These are phyloP conservation scores for Eimeria tenella DNA, from an alignment of 169 alveolate genomes.

Conservation along the genomic window DNA sequence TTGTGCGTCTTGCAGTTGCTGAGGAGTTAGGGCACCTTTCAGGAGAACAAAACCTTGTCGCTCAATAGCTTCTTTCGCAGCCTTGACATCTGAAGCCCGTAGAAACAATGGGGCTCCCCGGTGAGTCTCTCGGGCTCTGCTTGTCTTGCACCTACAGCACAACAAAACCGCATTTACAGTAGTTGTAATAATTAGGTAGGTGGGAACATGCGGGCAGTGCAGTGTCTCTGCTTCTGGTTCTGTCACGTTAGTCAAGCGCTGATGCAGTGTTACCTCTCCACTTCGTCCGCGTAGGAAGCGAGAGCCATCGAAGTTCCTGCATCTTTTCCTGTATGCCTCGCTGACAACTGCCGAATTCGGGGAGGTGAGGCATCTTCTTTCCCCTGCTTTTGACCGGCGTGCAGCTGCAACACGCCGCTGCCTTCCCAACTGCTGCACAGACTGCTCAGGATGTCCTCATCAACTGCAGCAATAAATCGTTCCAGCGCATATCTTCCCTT, in stretches of 20 bases:
- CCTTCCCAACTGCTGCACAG: conserved; percentile 55
- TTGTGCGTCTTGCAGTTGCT: conserved; percentile 59
- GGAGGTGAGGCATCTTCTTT: conserved; percentile 24
- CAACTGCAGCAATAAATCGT: conserved; percentile 37
- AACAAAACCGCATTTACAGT: neutral
- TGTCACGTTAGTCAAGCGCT: neutral
- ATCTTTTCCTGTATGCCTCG: conserved; percentile 48
- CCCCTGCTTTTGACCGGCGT: conserved; percentile 3
- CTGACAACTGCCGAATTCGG: conserved; percentile 18
- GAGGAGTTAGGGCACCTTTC: conserved; percentile 27
- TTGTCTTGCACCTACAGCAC: conserved; percentile 48
- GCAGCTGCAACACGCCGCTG: conserved; percentile 57
- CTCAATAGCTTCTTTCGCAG: conserved; percentile 2
- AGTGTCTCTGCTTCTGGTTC: neutral
- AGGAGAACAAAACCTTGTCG: conserved; percentile 33
- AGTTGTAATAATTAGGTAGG: too few relatives aligned
- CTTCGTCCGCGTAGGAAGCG: conserved; percentile 72
- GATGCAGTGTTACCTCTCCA: conserved; percentile 12
- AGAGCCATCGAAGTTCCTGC: conserved; percentile 74
- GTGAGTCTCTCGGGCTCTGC: neutral
- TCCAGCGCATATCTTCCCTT: neutral
- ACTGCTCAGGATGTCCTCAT: neutral
- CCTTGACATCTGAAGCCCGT: conserved; percentile 57
- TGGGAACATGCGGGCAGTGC: neutral
- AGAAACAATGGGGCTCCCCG: conserved; percentile 28